A percentile compares a stretch with the other conserved stretches of the same genome.
These are phyloP conservation scores for Diaporthe eres DNA, from an alignment of 2,329 filamentous ascomycete species.

Conservation along the genomic window DNA sequence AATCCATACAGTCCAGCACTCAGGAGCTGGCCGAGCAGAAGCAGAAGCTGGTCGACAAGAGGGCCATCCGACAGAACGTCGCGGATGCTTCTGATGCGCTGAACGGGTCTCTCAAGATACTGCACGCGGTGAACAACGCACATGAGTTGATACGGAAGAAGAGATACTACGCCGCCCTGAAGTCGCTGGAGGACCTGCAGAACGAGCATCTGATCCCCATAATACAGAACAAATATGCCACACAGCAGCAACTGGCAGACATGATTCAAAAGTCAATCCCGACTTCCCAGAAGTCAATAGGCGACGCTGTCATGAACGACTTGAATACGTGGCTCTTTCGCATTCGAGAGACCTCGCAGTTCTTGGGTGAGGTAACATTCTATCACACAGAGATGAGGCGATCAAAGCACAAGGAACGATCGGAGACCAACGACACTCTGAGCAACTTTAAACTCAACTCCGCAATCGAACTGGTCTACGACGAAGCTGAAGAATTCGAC, in stretches of 20 bases:
- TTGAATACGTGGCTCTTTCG: slow-evolving; percentile 97
- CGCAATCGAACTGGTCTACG: slow-evolving; percentile 93
- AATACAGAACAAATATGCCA: slow-evolving; percentile 86
- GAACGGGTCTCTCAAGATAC: slow-evolving; percentile 90
- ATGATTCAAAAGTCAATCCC: slow-evolving; percentile 97
- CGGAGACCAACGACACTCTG: slow-evolving; percentile 81
- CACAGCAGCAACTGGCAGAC: slow-evolving; percentile 93
- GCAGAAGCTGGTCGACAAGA: slow-evolving; percentile 91
- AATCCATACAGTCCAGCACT: slow-evolving; percentile 94
- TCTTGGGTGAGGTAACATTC: slow-evolving; percentile 94
- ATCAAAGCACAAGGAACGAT: slow-evolving; percentile 84
- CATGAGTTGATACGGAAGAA: slow-evolving; percentile 93
- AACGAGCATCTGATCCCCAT: slow-evolving; percentile 88
- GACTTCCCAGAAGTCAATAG: slow-evolving; percentile 90
- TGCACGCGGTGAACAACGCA: slow-evolving; percentile 93
- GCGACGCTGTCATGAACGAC: slow-evolving; percentile 96
- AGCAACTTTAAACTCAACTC: slow-evolving; percentile 93
- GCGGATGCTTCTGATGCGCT: slow-evolving; percentile 91
- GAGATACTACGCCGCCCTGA: slow-evolving; percentile 94
- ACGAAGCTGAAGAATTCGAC: slow-evolving; percentile 96
- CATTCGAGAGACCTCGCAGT: slow-evolving; percentile 96
- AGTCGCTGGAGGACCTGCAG: slow-evolving; percentile 94
- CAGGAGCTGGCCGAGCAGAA: slow-evolving; percentile 96
- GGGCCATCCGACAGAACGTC: slow-evolving; percentile 93
- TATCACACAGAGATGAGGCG: slow-evolving; percentile 94